Conservation (phyloP, 768 basidiomycete genomes). For the Infundibulicybe gibba region DNA sequence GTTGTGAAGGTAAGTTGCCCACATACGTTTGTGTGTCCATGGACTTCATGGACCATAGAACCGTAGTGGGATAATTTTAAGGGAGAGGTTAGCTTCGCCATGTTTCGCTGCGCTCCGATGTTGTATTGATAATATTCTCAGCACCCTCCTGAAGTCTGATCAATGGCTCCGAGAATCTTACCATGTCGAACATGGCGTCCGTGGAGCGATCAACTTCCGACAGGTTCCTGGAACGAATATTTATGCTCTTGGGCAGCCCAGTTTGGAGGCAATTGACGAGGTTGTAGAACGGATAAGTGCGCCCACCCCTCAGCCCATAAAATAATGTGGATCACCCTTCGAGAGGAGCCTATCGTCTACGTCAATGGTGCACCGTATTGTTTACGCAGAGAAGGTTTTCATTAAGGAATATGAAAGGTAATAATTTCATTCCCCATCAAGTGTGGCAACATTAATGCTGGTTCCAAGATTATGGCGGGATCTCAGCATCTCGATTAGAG, state of each 20-base stretch:
- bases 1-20: slow-evolving; percentile 69
- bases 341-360: slow-evolving; percentile 90
- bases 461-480: slow-evolving; percentile 83
- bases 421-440: not conserved
- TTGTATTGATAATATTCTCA: slow-evolving; percentile 18
- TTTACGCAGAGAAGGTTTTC: slow-evolving; percentile 79
- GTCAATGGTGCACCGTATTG: slow-evolving; percentile 94
- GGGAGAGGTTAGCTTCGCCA: slow-evolving; percentile 60
- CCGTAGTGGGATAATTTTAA: slow-evolving; percentile 89
- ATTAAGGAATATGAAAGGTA: slow-evolving; percentile 92
- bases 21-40: not conserved
- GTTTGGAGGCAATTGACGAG: slow-evolving; percentile 78
- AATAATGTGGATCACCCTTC: slow-evolving; percentile 88
- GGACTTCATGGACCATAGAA: slow-evolving; percentile 43
- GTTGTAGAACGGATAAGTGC: slow-evolving; percentile 65
- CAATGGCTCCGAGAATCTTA: slow-evolving; percentile 81
- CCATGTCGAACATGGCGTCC: slow-evolving; percentile 62
- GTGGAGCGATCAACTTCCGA: slow-evolving; percentile 95
- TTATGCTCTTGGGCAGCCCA: slow-evolving; percentile 93
- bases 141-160: slow-evolving; percentile 89
- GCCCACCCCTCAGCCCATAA: slow-evolving; percentile 57
- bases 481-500: slow-evolving; percentile 86
- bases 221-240: slow-evolving; percentile 77
- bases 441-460: not conserved
- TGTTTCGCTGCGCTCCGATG: not conserved